Evolutionary conservation across 2,329 filamentous ascomycete species (phyloP), one percentile per base, ranked within the genome.

Genomic region (Aspergillus sp.): DNA sequence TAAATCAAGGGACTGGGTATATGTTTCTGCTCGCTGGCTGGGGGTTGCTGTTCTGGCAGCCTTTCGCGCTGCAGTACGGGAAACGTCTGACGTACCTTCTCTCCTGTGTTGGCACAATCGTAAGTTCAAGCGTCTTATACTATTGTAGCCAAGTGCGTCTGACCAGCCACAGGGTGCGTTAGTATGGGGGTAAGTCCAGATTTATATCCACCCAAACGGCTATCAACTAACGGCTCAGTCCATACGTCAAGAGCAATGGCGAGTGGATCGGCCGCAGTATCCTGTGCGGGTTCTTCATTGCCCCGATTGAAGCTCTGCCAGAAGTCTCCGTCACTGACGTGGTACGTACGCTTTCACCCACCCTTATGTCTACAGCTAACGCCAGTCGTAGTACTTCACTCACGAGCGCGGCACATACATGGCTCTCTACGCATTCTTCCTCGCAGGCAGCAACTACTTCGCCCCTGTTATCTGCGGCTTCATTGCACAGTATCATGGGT

Each of bases 391-490:
- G 71, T 76, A 74, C 52, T 74, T 74, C 49, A 72, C 71, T 1
- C 72, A 74, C 43, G 66, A 74, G 50, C 68, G 72, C 17, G 72
- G 72, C 11, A 65, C 62, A 9, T 74, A 73, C 48, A 73, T 74
- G 68, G 71, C 64, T 1, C 48, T 74, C 0, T 75, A 75, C 47
- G 69, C 69, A 3, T 67, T 73, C 43, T 68, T 70, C 36, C 57
- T 76, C 4, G 71, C 71, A 1, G 73, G 73, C 6, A 73, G 71
- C 50, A 75, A 74, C 49, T 76, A 66, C 48, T 66, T 76, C 24
- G 73, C 74, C 0, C 76, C 77, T 0, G 70, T 79, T 1, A 73
- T 77, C 48, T 74, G 71, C 20, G 76, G 76, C 2, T 78, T 77
- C 57, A 77, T 79, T 40, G 68, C 69, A 4, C 66, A 78, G 46